Evolutionary conservation across 176 grass and related monocot species (phyloP).

Genomic region (Rhipidocladum racemiflorum): DNA sequence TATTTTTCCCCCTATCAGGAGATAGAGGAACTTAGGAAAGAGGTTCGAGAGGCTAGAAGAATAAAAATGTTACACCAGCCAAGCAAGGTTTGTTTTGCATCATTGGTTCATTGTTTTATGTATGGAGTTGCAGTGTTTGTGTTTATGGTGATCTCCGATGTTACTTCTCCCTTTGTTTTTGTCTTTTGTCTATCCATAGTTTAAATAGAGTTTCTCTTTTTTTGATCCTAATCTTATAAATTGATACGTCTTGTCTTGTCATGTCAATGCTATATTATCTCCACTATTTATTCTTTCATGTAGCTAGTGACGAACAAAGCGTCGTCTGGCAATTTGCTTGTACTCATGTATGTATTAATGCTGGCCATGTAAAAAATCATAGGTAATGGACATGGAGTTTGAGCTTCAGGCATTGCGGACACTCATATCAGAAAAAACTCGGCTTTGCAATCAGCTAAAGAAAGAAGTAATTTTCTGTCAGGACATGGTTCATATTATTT

Average conservation of each 20-base stretch:
- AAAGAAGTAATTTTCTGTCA: conserved; percentile 66
- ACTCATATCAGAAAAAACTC: conserved; percentile 74
- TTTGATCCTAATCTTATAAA: not conserved
- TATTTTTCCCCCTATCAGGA: conserved; percentile 47
- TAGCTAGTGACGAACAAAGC: not conserved
- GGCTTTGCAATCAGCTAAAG: conserved; percentile 84
- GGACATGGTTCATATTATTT: conserved; percentile 18
- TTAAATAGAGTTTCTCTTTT: conserved; percentile 1
- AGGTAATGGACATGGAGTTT: conserved; percentile 97
- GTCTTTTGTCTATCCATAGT: not conserved
- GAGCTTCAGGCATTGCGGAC: conserved; percentile 72
- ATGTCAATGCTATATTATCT: not conserved
- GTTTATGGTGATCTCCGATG: conserved; percentile 6
- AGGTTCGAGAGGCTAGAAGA: conserved; percentile 90
- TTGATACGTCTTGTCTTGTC: not conserved
- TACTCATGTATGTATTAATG: not conserved
- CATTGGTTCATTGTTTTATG: not conserved
- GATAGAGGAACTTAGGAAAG: conserved; percentile 77
- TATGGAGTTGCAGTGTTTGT: not conserved
- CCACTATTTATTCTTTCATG: not conserved
- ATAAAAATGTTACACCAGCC: conserved; percentile 99
- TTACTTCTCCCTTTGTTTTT: not conserved
- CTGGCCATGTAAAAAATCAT: not conserved
- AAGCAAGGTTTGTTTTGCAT: conserved; percentile 73
- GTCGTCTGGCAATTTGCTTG: not conserved